Base-by-base conservation (phyloP, 2,329 filamentous ascomycete genomes). In the Colletotrichum orchidophilum region DNA sequence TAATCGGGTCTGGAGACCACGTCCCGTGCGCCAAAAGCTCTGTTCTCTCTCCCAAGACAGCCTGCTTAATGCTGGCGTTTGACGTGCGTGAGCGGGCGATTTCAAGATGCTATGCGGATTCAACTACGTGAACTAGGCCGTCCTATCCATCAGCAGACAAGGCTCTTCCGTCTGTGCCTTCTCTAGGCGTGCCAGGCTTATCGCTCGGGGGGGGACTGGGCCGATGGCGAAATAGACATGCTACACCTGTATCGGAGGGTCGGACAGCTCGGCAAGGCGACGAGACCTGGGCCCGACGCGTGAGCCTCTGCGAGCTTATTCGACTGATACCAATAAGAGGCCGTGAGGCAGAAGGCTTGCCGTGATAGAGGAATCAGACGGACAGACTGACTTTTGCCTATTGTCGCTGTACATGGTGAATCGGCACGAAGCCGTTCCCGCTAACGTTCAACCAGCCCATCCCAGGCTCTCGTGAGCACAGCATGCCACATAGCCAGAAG, bases 181-280 rank as follows among this genome's bases (percentile, higher is more conserved):
- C 50, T 33, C 63, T 63, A 59, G 9, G 18, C n/a, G 21, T 46
- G 39, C 39, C 39, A 46, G 18, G 58, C 58, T 71, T 39, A 58
- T 63, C 68, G 42, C 59, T 52, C 31, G 18, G 31, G 31, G 18
- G 31, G 31, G 33, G 46, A 29, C 61, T 69, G 53, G 53, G 33
- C 35, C 65, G 69, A 69, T 71, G 33, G 64, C 59, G 46, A 71
- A 31, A 68, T 59, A 63, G 64, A 69, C 64, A 59, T 71, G 69
- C 69, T 58, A 58, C 69, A 68, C 31, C 64, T 71, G 69, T 71
- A 71, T 71, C 64, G 65, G 65, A 24, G 60, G 27, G 59, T 69
- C 69, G 69, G 69, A 63, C 69, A 58, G 21, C 27, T 71, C 69
- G 69, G 64, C 58, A 71, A 58, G 58, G 31, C 42, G 63, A 21